Evolutionary conservation across 495 filamentous ascomycete genomes (phyloP), one percentile per base, ranked within the genome.

Genomic region (Penicillium chermesinum): DNA sequence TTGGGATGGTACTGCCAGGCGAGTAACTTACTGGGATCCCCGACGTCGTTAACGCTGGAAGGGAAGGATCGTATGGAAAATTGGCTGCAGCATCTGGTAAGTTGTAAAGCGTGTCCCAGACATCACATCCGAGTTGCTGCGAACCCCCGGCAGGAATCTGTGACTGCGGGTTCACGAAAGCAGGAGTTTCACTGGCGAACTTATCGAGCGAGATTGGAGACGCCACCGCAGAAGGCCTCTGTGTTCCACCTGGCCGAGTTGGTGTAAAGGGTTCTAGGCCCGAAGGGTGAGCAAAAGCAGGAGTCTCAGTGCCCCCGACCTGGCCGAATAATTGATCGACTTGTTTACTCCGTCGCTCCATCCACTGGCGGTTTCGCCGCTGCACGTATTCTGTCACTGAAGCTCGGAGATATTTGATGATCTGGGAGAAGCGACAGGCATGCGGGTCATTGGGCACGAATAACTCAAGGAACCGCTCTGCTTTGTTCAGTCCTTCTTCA

Each of bases 401-500:
- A 18, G 67, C 64, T 8, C 77, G 69, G 50, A 88, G 86, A 37
- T 75, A 76, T 32, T 74, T 74, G 35, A 87, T 66, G 41, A 88
- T 85, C 27, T 82, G 80, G n/a, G 71, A 70, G 33, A 84, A 77
- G 27, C 82, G 77, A 18, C 70, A 72, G 13, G 83, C 83, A 62
- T 86, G 83, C 5, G 79, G 78, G 55, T 89, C 83, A 36, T 67
- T 74, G 9, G 80, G 71, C 20, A 76, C 76, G 52, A 83, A 86
- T 48, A 82, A 79, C 0, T 63, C 64, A 43, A 88, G 74, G 39
- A 86, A 82, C 3, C 58, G 66, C 38, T 86, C 74, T 13, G 80
- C 74, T 47, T 84, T 83, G 16, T 59, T 60, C 51, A 87, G 75
- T 14, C 76, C 79, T 30, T 67, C 63, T 33, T 74, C 72, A 5